Base-by-base conservation (phyloP, 2,329 filamentous ascomycete species). In the Ceratocystis eucalypticola region DNA sequence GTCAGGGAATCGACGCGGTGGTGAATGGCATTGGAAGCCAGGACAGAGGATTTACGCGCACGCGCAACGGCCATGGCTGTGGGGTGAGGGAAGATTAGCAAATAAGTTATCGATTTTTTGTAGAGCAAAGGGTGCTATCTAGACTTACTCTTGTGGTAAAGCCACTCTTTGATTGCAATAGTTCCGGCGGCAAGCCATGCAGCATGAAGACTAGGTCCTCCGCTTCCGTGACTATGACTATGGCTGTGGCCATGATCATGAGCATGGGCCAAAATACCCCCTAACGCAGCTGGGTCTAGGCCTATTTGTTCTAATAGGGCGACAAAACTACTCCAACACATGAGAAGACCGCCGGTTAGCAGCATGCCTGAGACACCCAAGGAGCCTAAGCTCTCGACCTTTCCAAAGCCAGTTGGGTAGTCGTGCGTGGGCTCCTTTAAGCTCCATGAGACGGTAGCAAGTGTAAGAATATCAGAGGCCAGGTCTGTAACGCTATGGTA, bases 1-100 rank as follows among this genome's bases (percentile, higher is more conserved):
- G 94, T 99, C 66, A 96, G 82, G 67, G 91, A 96, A 76, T 99
- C 94, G 74, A 99, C 87, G 68, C 94, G 90, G 79, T 97, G 94
- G 77, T 99, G 94, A 70, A 97, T 83, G 68, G 94, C 93, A 74
- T 99, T 99, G 67, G 92, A 96, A 48, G 93, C 92, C 28, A 99
- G 84, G 68, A 99, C 91, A 5, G 92, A 95, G 12, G 93, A 97
- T 74, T 96, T 96, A 75, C 93, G 89, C 76, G 96, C 90, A 71
- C 86, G 86, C 59, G 94, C 94, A 68, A 99, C 85, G 79, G 96
- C 97, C 87, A 97, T 95, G 64, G 91, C 90, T 95, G 70, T 45
- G 45, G 67, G 66, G 48, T 67, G 61, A 44, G 53, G 33, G 30
- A 20, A 62, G 20, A 46, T 15, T 30, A 46, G 65, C 30, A 55